Evolutionary conservation across 192 early-diverging fungal genomes (phyloP).

Genomic region (Umbelopsis vinacea): DNA sequence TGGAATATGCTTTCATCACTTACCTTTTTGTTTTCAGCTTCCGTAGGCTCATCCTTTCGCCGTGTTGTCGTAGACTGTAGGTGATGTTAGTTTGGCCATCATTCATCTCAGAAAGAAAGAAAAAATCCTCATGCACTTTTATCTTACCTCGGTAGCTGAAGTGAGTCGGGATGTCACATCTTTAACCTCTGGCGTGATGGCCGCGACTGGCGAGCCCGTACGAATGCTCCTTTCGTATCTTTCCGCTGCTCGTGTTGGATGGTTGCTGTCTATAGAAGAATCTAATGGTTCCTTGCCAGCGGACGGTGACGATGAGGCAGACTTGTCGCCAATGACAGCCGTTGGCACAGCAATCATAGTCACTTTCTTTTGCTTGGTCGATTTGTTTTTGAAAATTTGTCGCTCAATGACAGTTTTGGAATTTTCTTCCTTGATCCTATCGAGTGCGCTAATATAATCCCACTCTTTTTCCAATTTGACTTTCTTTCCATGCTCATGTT

Average conservation of each 20-base stretch:
- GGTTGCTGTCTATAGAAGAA: too few species aligned
- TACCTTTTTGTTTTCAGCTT: slow-evolving; percentile 9
- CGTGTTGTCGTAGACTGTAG: neutral
- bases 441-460: neutral
- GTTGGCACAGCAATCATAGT: slow-evolving; percentile 6
- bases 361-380: slow-evolving; percentile 6
- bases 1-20: neutral
- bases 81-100: too few species aligned
- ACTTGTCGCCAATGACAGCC: neutral
- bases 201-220: neutral
- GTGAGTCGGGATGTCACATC: neutral
- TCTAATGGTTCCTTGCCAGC: neutral
- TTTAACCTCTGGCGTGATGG: neutral
- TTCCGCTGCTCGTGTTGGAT: too few species aligned
- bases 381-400: neutral
- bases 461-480: neutral
- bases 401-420: slow-evolving; percentile 6
- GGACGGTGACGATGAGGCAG: neutral
- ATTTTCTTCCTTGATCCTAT: neutral
- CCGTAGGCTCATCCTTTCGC: slow-evolving; percentile 3
- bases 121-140: too few species aligned
- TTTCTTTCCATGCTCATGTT: neutral
- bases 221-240: neutral
- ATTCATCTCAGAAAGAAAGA: too few species aligned
- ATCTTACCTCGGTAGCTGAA: neutral